Evolutionary conservation across 176 grass and related monocot genomes (phyloP), one percentile per base, ranked within the genome.

Genomic region (Triticum timopheevii): DNA sequence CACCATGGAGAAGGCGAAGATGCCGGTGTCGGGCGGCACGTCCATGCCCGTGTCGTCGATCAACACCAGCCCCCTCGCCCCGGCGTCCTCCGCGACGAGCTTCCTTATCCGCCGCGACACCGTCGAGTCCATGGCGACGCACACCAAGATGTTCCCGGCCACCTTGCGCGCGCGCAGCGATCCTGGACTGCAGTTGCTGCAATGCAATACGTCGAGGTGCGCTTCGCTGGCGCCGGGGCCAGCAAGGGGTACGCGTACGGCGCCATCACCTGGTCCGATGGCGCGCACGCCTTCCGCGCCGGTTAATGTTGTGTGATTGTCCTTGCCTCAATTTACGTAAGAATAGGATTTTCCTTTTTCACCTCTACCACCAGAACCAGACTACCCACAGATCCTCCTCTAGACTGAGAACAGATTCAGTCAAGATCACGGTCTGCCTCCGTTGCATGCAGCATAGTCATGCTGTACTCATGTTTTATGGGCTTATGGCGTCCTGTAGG

Each of bases 111-210:
- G 88, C 56, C 96, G 89, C 70, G 93, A 84, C 62, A 94, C 88
- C 33, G 70, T 88, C 36, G 90, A 73, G 77, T 91, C 92, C 20
- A 86, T 94, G 78, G 86, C 77, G 2, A 96, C 79, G 65, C 96
- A 98, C 27, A 94, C 86, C 86, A 98, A 82, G 87, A 98, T 98
- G 89, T 93, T 98, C 7, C 96, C 96, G 54, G 87, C 59, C 59
- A 86, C 89, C 86, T 98, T 98, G 76, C 86, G 70, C 24, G 76
- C 33, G 83, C 94, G 93, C 28, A 98, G n/a, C 52, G 96, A 98
- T 31, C 96, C 93, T 7, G 96, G 96, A 89, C 90, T 91, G 40
- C 96, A 96, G 77, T 98, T 98, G 83, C 96, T 95, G 88, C 70
- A 58, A 40, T 40, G 39, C 40, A 73, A 80, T 30, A 9, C 36